Evolutionary conservation across 2,329 filamentous ascomycete species (phyloP).

Genomic region (Aspergillus pseudoglaucus): DNA sequence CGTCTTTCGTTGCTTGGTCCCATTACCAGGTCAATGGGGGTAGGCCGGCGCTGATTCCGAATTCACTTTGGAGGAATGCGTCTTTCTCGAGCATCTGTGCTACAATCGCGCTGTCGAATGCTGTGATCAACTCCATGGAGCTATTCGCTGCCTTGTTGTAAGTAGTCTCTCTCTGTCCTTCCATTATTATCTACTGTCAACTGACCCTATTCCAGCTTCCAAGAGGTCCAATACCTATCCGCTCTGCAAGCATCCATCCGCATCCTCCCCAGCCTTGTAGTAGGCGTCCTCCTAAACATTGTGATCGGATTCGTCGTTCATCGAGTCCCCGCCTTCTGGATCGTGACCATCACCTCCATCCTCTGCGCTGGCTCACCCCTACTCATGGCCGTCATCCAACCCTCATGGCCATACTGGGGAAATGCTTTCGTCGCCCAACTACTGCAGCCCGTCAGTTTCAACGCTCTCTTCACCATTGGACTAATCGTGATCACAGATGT

Average conservation of each 20-base stretch:
- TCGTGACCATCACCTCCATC: slow-evolving; percentile 36
- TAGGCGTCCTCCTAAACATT: slow-evolving; percentile 41
- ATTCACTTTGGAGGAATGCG: slow-evolving; percentile 54
- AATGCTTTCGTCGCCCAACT: slow-evolving; percentile 37
- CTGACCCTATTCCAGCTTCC: slow-evolving; percentile 37
- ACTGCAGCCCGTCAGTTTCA: slow-evolving; percentile 16
- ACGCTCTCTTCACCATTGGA: slow-evolving; percentile 13
- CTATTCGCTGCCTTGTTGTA: slow-evolving; percentile 46
- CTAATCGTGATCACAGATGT: slow-evolving; percentile 12
- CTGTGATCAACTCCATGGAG: slow-evolving; percentile 44
- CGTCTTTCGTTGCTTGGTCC: slow-evolving; percentile 51
- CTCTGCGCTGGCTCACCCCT: slow-evolving; percentile 44
- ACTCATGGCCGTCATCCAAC: slow-evolving; percentile 50
- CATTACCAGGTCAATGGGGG: slow-evolving; percentile 40
- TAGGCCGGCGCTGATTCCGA: slow-evolving; percentile 54
- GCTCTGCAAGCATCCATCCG: slow-evolving; percentile 42
- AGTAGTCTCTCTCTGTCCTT: slow-evolving; percentile 13
- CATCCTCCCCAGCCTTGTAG: slow-evolving; percentile 42
- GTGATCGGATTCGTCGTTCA: slow-evolving; percentile 43
- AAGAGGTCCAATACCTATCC: slow-evolving; percentile 44
- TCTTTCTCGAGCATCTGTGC: slow-evolving; percentile 52
- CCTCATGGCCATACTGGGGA: slow-evolving; percentile 48
- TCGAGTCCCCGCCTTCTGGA: slow-evolving; percentile 34
- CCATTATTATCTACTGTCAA: neutral
- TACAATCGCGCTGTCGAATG: slow-evolving; percentile 43